Base-by-base conservation (phyloP, 345 rosid species). In the Erodium maritimum region DNA sequence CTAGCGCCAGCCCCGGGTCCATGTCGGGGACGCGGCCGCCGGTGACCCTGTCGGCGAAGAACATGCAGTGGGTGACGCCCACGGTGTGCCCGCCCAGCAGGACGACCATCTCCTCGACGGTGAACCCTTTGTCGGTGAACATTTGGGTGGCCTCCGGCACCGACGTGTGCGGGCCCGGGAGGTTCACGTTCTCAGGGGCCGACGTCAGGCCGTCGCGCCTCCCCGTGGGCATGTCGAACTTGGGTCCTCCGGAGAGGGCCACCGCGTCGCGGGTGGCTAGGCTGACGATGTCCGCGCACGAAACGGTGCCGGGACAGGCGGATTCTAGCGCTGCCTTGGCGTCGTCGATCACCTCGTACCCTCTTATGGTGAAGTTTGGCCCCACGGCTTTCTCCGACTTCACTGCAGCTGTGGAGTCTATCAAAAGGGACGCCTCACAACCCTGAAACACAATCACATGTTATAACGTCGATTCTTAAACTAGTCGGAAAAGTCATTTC, bases 11-110 rank as follows among this genome's bases (percentile, higher is more conserved):
- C 12, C 64, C 4, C 18, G 71, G 65, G 60, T 83, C 87, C 93
- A 84, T 84, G 0, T 80, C 51, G 0, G 81, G 81, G 59, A 79
- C 88, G 19, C 86, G 77, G 0, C 42, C 58, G 14, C 77, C 74
- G 0, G 69, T 52, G n/a, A 82, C 71, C 20, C 97, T 69, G 58
- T 80, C 87, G 0, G 25, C 29, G 59, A 90, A 78, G 67, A 82
- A 76, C 59, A 75, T 70, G 52, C 95, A 90, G 25, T 81, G 93
- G 0, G 76, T 75, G 46, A 75, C 67, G n/a, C 90, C 95, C n/a
- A 86, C 85, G 0, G 91, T 75, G 62, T 90, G 95, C 8, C 76
- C 91, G 42, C 95, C 95, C 48, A 88, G 63, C 17, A 84, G 95
- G 52, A 82, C 74, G n/a, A 74, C 84, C 93, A 87, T 87, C 0